phyloP scores from a whole-genome alignment of 2,329 filamentous ascomycete species.

The Fusarium sp. region DNA sequence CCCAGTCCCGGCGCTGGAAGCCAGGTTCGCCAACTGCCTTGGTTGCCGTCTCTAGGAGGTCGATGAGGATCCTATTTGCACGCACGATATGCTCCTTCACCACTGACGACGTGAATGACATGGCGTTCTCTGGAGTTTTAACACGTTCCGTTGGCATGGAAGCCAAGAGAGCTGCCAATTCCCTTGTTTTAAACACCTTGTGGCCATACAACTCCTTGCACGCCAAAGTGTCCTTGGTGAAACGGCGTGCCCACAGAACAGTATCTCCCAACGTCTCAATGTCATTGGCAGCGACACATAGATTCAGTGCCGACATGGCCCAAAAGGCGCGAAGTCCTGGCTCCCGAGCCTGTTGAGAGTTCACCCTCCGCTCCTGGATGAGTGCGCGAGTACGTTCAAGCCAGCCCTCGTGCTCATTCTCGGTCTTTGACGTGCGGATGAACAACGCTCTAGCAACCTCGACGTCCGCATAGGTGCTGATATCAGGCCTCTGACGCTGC shows the following conservation, averaged over 20 bases:
- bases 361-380: slow-evolving; percentile 38
- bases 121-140: slow-evolving; percentile 4
- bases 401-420: slow-evolving; percentile 26
- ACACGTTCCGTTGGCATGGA: slow-evolving; percentile 17
- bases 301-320: slow-evolving; percentile 42
- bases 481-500: slow-evolving; percentile 12
- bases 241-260: slow-evolving; percentile 46
- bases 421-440: slow-evolving; percentile 14
- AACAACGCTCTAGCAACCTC: slow-evolving; percentile 27
- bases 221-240: slow-evolving; percentile 43
- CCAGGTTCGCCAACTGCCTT: slow-evolving; percentile 27
- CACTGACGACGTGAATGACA: slow-evolving; percentile 3
- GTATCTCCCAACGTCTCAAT: slow-evolving; percentile 38
- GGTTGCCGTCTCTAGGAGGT: slow-evolving; percentile 26
- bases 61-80: slow-evolving; percentile 30
- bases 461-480: slow-evolving; percentile 18
- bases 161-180: slow-evolving; percentile 35
- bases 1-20: slow-evolving; percentile 15
- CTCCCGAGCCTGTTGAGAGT: slow-evolving; percentile 39
- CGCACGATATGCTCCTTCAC: slow-evolving; percentile 7
- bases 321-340: slow-evolving; percentile 41
- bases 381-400: slow-evolving; percentile 17
- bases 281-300: slow-evolving; percentile 44
- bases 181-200: slow-evolving; percentile 15
- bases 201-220: slow-evolving; percentile 29